phyloP scores from a whole-genome alignment of 176 grass and related monocot genomes.

The Musa itinerans region DNA sequence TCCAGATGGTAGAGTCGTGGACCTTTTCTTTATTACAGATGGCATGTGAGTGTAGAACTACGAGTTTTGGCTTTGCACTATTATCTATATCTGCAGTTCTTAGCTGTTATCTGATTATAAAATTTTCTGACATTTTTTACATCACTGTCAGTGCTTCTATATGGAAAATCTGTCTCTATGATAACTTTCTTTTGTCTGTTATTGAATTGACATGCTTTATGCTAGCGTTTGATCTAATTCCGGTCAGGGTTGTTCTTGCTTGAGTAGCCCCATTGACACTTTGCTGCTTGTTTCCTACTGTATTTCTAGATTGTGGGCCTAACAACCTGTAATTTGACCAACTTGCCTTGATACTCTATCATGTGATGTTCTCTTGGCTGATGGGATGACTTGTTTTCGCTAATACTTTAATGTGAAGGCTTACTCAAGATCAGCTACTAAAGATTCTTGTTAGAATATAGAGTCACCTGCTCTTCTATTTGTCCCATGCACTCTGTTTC shows the following conservation, averaged over 20 bases:
- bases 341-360: neutral
- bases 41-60: constrained; percentile 48
- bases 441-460: neutral
- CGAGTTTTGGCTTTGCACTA: neutral
- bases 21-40: constrained; percentile 93
- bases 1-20: constrained; percentile 62
- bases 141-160: neutral
- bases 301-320: neutral
- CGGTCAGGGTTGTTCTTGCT: no score
- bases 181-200: neutral
- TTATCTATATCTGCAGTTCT: neutral
- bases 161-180: neutral
- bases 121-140: neutral
- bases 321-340: neutral
- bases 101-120: neutral
- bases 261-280: neutral
- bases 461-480: no score
- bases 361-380: neutral
- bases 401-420: neutral
- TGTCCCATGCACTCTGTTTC: no score
- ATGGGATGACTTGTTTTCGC: neutral
- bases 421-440: neutral
- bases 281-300: neutral
- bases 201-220: neutral
- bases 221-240: neutral